These are phyloP conservation scores for Poa annua DNA, from an alignment of 176 grass and related monocot genomes.

Conservation along the genomic window DNA sequence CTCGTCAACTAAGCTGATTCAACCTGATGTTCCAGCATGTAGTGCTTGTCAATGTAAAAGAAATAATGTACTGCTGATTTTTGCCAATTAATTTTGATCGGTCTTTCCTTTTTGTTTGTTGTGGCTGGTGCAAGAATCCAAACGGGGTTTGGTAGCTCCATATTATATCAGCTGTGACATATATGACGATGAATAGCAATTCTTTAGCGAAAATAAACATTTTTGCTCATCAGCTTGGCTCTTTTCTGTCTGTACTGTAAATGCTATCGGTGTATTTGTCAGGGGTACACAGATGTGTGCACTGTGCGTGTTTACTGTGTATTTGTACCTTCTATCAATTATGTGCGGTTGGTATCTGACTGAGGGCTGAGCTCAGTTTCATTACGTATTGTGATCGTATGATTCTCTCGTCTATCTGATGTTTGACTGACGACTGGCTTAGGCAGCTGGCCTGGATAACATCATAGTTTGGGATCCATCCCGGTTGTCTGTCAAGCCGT, in stretches of 20 bases:
- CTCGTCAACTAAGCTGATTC: background rate
- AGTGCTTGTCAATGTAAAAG: constrained; percentile 39
- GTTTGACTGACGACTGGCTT: background rate
- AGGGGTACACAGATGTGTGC: background rate
- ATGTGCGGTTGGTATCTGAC: background rate
- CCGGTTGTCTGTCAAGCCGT: too few species aligned
- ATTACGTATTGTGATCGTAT: background rate
- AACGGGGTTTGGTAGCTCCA: constrained; percentile 10
- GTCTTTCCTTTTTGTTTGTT: constrained; percentile 9
- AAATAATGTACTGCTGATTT: constrained; percentile 24
- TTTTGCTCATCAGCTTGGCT: constrained; percentile 16
- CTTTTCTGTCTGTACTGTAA: background rate
- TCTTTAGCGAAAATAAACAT: constrained; percentile 27
- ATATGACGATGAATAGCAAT: background rate
- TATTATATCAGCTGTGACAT: constrained; percentile 22
- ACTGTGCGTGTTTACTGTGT: background rate
- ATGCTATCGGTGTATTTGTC: background rate
- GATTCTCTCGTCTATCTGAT: background rate
- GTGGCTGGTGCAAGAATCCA: constrained; percentile 13
- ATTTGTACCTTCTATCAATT: background rate
- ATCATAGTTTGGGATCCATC: too few species aligned
- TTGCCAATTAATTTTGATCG: constrained; percentile 43
- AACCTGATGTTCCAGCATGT: constrained; percentile 6
- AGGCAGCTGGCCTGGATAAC: background rate
- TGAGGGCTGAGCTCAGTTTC: too few species aligned